These are phyloP conservation scores for Gloeopeniophorella convolvens DNA, from an alignment of 768 basidiomycete species.

Conservation along the genomic window DNA sequence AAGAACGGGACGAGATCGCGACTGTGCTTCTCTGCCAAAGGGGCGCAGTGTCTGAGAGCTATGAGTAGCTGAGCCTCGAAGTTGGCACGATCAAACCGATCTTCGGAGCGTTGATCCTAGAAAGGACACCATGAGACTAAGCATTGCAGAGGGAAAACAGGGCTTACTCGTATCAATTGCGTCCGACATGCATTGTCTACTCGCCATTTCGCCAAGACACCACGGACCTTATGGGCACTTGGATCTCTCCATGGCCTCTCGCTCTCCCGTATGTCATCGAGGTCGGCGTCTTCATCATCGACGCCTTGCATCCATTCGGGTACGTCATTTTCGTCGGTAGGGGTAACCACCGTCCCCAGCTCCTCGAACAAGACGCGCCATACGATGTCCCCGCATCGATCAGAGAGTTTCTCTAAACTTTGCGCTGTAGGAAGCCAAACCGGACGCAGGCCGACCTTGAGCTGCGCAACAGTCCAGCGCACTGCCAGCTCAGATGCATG, in stretches of 20 bases:
- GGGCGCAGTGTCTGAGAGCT: slow-evolving; percentile 59
- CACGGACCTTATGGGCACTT: slow-evolving; percentile 54
- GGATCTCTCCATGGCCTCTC: slow-evolving; percentile 77
- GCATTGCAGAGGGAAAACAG: neutral
- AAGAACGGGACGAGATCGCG: slow-evolving; percentile 85
- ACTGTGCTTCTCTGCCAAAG: slow-evolving; percentile 80
- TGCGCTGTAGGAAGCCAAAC: slow-evolving; percentile 79
- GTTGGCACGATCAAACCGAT: slow-evolving; percentile 63
- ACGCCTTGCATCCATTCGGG: slow-evolving; percentile 26
- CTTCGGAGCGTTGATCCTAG: slow-evolving; percentile 36
- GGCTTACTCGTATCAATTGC: slow-evolving; percentile 32
- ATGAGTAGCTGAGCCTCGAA: slow-evolving; percentile 80
- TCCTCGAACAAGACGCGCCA: slow-evolving; percentile 70
- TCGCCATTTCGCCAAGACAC: slow-evolving; percentile 43
- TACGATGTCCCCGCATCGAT: slow-evolving; percentile 58
- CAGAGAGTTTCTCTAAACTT: slow-evolving; percentile 48
- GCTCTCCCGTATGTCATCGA: slow-evolving; percentile 45
- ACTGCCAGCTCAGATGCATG: slow-evolving; percentile 56
- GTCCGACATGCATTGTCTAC: slow-evolving; percentile 26
- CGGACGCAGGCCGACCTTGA: slow-evolving; percentile 91
- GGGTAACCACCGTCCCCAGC: slow-evolving; percentile 34
- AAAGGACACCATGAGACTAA: neutral
- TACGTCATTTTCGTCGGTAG: slow-evolving; percentile 10
- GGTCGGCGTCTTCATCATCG: slow-evolving; percentile 22
- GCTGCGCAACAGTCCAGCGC: slow-evolving; percentile 75